Conservation (phyloP, 768 basidiomycete genomes). For the Suillus ampliporus region DNA sequence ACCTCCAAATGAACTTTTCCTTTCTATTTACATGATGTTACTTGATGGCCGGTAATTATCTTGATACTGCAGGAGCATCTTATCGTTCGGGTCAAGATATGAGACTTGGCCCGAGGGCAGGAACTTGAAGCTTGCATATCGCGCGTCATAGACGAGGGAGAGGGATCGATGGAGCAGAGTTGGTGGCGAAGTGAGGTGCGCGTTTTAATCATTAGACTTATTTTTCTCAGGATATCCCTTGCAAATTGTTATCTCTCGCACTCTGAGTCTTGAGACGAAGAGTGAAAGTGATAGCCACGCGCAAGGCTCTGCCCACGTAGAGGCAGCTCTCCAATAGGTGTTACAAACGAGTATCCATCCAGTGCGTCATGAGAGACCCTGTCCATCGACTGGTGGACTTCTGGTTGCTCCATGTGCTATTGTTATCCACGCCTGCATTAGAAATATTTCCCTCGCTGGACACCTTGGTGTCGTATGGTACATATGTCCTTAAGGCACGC, state of each 20-base stretch:
- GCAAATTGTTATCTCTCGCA: too few species aligned
- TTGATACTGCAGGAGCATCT: too few species aligned
- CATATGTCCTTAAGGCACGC: slow-evolving; percentile 72
- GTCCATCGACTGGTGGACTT: slow-evolving; percentile 34
- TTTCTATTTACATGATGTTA: too few species aligned
- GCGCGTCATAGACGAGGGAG: slow-evolving; percentile 72
- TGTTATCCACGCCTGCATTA: slow-evolving; percentile 41
- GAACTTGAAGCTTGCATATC: slow-evolving; percentile 49
- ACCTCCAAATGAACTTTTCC: too few species aligned
- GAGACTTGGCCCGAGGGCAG: too few species aligned
- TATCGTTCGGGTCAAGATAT: too few species aligned
- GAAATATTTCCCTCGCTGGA: slow-evolving; percentile 90
- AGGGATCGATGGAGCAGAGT: slow-evolving; percentile 74
- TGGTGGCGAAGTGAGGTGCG: slow-evolving; percentile 66
- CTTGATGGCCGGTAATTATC: too few species aligned
- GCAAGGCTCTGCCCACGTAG: slow-evolving; percentile 29
- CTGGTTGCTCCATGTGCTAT: slow-evolving; percentile 17
- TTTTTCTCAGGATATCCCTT: too few species aligned
- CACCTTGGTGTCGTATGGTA: slow-evolving; percentile 87
- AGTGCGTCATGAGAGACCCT: slow-evolving; percentile 34
- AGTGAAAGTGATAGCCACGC: slow-evolving; percentile 37
- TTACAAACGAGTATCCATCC: slow-evolving; percentile 29
- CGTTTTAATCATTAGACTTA: too few species aligned
- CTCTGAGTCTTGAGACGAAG: slow-evolving; percentile 4
- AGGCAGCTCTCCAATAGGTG: slow-evolving; percentile 33